These are phyloP conservation scores for Wilhelminamyces savonicus DNA, from an alignment of 805 yeast genomes.

Conservation along the genomic window DNA sequence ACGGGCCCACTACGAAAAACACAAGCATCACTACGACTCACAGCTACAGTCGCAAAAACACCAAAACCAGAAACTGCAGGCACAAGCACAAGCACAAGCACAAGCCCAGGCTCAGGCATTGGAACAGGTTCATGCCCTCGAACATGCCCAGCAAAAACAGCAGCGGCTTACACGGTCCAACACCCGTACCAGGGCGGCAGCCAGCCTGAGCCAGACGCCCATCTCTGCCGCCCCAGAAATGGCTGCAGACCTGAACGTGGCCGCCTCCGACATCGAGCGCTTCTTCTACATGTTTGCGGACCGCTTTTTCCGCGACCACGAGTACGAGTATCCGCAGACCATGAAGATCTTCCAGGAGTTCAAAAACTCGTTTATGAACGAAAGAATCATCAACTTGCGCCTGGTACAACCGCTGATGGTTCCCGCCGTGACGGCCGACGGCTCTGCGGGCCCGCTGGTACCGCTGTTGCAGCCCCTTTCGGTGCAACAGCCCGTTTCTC, in stretches of 20 bases:
- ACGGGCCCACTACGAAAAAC: too few species aligned
- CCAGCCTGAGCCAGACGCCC: too few species aligned
- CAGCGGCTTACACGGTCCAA: constrained; percentile 2
- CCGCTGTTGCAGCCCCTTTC: too few species aligned
- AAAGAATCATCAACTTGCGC: constrained; percentile 25
- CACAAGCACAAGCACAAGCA: constrained; percentile 1
- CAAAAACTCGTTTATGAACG: constrained; percentile 35
- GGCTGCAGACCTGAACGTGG: constrained; percentile 1
- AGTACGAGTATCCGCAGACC: constrained; percentile 38
- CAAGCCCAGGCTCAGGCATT: not conserved
- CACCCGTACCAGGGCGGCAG: constrained; percentile 3
- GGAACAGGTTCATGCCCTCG: not conserved
- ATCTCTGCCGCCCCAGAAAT: too few species aligned
- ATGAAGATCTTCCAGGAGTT: constrained; percentile 37
- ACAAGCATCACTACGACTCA: too few species aligned
- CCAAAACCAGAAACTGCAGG: constrained; percentile 1
- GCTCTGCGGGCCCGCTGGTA: too few species aligned
- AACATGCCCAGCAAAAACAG: constrained; percentile 2
- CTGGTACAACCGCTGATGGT: too few species aligned
- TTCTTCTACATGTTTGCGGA: constrained; percentile 37
- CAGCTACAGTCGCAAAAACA: constrained; percentile 2
- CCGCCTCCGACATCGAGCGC: constrained; percentile 28
- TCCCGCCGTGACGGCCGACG: too few species aligned
- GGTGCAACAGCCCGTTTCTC: too few species aligned
- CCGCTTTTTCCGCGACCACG: constrained; percentile 33